phyloP scores from a whole-genome alignment of 2,329 filamentous ascomycete species.

The Aureobasidium sp. region DNA sequence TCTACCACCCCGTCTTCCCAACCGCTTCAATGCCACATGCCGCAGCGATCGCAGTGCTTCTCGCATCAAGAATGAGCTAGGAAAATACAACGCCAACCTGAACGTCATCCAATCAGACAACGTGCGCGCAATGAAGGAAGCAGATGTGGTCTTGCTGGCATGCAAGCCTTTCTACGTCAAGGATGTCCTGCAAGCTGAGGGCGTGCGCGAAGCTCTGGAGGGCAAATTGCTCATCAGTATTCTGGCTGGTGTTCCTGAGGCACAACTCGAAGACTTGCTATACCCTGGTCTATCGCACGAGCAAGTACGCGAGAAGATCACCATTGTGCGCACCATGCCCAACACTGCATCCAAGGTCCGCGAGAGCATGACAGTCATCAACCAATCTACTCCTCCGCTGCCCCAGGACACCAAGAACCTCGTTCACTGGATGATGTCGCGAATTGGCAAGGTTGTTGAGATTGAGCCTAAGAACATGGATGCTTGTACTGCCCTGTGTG shows the following conservation, averaged over 20 bases:
- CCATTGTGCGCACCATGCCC: slow-evolving; percentile 71
- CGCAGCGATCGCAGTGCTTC: slow-evolving; percentile 60
- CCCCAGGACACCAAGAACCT: slow-evolving; percentile 45
- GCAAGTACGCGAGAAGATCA: slow-evolving; percentile 39
- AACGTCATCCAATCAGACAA: slow-evolving; percentile 66
- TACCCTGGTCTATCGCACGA: slow-evolving; percentile 45
- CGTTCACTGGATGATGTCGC: slow-evolving; percentile 67
- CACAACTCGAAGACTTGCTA: slow-evolving; percentile 58
- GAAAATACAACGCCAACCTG: slow-evolving; percentile 45
- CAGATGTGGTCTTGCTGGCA: slow-evolving; percentile 66
- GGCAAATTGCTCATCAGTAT: slow-evolving; percentile 79
- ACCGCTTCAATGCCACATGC: slow-evolving; percentile 74
- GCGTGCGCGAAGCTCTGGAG: slow-evolving; percentile 62
- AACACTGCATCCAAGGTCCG: slow-evolving; percentile 73
- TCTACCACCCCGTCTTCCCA: slow-evolving; percentile 52
- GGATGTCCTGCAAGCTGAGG: slow-evolving; percentile 56
- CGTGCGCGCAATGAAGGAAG: slow-evolving; percentile 53
- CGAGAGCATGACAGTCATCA: slow-evolving; percentile 73
- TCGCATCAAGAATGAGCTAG: slow-evolving; percentile 57
- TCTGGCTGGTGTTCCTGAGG: slow-evolving; percentile 63
- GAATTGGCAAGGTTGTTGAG: slow-evolving; percentile 61
- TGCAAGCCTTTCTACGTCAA: slow-evolving; percentile 74
- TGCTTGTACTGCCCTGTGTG: slow-evolving; percentile 63
- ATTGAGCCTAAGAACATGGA: slow-evolving; percentile 63
- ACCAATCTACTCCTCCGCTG: slow-evolving; percentile 51